These are phyloP conservation scores for Blastocladiella britannica DNA, from an alignment of 192 early-diverging fungal species.

Conservation along the genomic window DNA sequence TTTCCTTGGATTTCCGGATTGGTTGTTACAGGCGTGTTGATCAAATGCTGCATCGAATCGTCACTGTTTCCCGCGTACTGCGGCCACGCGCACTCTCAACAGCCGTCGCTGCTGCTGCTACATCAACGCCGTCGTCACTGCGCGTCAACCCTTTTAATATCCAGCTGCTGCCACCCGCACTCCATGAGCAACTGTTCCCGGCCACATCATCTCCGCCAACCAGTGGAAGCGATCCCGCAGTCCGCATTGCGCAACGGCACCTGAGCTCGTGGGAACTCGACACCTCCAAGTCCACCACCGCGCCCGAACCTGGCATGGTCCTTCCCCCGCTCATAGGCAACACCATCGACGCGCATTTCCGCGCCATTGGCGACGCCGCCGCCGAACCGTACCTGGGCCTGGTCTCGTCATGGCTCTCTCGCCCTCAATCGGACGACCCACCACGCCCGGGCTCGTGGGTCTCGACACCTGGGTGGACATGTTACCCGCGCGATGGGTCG, in stretches of 20 bases:
- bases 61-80: too few relatives aligned
- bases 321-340: slow-evolving; percentile 26
- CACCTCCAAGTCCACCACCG: slow-evolving; percentile 12
- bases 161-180: slow-evolving; percentile 16
- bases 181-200: slow-evolving; percentile 14
- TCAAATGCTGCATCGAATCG: too few relatives aligned
- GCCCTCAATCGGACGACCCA: slow-evolving; percentile 17
- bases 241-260: slow-evolving; percentile 14
- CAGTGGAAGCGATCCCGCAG: slow-evolving; percentile 15
- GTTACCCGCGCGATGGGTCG: slow-evolving; percentile 33
- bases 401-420: slow-evolving; percentile 15
- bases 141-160: slow-evolving; percentile 23
- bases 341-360: slow-evolving; percentile 61
- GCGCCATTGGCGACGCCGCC: slow-evolving; percentile 40
- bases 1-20: too few relatives aligned
- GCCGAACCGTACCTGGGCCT: slow-evolving; percentile 31
- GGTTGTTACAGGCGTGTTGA: too few relatives aligned
- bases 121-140: neutral
- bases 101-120: neutral
- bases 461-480: slow-evolving; percentile 52
- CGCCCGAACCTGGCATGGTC: slow-evolving; percentile 20
- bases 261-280: slow-evolving; percentile 18
- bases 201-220: slow-evolving; percentile 8
- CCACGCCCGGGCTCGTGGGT: slow-evolving; percentile 26
- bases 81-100: too few relatives aligned